Evolutionary conservation across 495 filamentous ascomycete species (phyloP), one percentile per base, ranked within the genome.

Genomic region (Xylaria longipes): DNA sequence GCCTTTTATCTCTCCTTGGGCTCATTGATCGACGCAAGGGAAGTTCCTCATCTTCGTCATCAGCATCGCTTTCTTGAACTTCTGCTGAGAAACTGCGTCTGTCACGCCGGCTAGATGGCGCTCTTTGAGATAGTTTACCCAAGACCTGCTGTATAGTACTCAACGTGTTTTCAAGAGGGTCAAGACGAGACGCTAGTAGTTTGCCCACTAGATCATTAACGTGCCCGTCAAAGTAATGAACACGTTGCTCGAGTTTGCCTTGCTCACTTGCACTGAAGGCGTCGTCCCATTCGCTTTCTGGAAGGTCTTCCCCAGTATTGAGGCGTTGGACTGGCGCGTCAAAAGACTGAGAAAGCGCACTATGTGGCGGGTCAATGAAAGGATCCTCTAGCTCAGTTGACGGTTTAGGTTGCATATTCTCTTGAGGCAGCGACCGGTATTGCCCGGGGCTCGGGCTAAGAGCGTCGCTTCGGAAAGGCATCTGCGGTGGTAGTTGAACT

Each of bases 281-380:
- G 78, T 93, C 92, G 73, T 95, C 92, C 96, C 96, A 98, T 77
- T 98, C 95, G 72, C 93, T 97, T 72, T 89, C 85, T 48, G 92
- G 91, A 15, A 90, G 80, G 69, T 92, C 88, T 25, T 88, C 86
- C 33, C 79, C 84, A 50, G 85, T 90, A 72, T 93, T 89, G 50
- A 95, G 84, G 65, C 89, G 88, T 64, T 91, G 90, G 41, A 93
- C 81, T 39, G 88, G 84, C 1, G 89, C 89, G 20, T 89, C 85
- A 54, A 85, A 70, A 1, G 78, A 77, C 75, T 75, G 77, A 35
- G 76, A 78, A 29, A 76, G 39, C 60, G 75, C 75, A 45, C 80
- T 82, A 12, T 76, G 77, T 9, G 80, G 77, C 1, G 79, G 82
- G 37, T 86, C 83, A 43, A 84, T 29, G 54, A 86, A 86, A 8